Evolutionary conservation across 2,329 filamentous ascomycete species (phyloP).

Genomic region (Diplodia corticola): DNA sequence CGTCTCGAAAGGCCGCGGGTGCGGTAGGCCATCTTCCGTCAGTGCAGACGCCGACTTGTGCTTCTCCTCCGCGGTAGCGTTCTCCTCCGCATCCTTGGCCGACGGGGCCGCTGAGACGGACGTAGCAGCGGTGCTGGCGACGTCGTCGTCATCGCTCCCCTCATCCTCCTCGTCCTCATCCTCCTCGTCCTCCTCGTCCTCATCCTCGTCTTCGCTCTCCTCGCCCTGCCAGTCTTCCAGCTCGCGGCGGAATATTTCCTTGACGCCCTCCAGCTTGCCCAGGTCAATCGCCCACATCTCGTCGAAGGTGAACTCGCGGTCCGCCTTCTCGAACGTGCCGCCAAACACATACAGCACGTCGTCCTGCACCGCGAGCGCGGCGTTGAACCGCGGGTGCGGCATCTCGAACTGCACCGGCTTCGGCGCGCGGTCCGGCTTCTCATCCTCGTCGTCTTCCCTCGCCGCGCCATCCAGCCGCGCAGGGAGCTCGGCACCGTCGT

Average conservation of each 20-base stretch:
- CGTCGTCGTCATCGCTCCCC: constrained; percentile 54
- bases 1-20: constrained; percentile 80
- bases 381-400: constrained; percentile 88
- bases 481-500: constrained; percentile 34
- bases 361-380: constrained; percentile 84
- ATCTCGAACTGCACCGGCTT: constrained; percentile 72
- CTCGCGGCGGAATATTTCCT: constrained; percentile 83
- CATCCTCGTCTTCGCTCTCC: constrained; percentile 46
- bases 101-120: constrained; percentile 34
- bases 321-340: constrained; percentile 92
- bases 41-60: constrained; percentile 52
- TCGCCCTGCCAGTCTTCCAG: constrained; percentile 77
- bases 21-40: constrained; percentile 70
- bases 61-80: constrained; percentile 47
- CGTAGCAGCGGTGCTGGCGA: constrained; percentile 55
- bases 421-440: constrained; percentile 50
- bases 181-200: constrained; percentile 52
- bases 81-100: constrained; percentile 24
- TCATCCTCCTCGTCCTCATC: constrained; percentile 43
- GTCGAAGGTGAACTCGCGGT: constrained; percentile 93
- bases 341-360: constrained; percentile 93
- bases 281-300: constrained; percentile 91
- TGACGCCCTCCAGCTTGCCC: constrained; percentile 92
- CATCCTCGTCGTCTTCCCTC: constrained; percentile 50
- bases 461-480: constrained; percentile 26